Percentiles rank a stretch among this genome's conserved stretches.
Conservation (phyloP, 1,284 basidiomycete genomes). For the Amanita bisporigera region DNA sequence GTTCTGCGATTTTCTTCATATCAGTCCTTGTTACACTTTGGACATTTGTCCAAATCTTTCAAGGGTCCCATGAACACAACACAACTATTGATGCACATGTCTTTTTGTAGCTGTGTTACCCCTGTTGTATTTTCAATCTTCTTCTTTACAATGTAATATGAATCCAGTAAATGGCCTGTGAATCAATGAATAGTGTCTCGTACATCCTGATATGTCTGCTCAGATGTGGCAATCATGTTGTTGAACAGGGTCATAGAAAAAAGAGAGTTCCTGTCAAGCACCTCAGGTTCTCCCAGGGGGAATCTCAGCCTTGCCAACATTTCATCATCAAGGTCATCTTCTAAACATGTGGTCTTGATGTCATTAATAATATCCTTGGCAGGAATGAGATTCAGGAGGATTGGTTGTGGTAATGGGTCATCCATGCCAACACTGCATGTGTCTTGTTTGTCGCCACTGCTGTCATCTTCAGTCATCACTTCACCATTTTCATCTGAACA, state of each 20-base stretch:
- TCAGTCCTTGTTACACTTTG: background rate
- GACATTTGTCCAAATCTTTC: background rate
- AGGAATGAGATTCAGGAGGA: background rate
- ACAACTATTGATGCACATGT: too few species aligned
- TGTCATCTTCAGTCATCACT: too few species aligned
- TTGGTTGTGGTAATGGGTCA: background rate
- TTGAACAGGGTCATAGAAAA: background rate
- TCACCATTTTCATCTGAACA: too few species aligned
- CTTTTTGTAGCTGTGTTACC: slow-evolving; percentile 16
- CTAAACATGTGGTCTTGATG: background rate
- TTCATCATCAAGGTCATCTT: slow-evolving; percentile 1
- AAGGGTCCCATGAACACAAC: background rate
- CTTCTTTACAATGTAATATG: slow-evolving; percentile 22
- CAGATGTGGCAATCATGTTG: background rate
- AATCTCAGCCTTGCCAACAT: background rate
- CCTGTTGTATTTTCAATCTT: slow-evolving; percentile 20
- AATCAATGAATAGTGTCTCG: background rate
- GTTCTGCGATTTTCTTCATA: background rate
- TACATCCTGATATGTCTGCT: background rate
- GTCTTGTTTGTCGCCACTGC: too few species aligned
- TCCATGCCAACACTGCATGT: too few species aligned
- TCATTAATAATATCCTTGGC: slow-evolving; percentile 1
- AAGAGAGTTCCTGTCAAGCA: background rate
- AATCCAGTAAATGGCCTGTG: background rate
- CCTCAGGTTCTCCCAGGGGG: background rate